phyloP scores from a whole-genome alignment of 2,329 filamentous ascomycete genomes.

The Leptographium flavum region DNA sequence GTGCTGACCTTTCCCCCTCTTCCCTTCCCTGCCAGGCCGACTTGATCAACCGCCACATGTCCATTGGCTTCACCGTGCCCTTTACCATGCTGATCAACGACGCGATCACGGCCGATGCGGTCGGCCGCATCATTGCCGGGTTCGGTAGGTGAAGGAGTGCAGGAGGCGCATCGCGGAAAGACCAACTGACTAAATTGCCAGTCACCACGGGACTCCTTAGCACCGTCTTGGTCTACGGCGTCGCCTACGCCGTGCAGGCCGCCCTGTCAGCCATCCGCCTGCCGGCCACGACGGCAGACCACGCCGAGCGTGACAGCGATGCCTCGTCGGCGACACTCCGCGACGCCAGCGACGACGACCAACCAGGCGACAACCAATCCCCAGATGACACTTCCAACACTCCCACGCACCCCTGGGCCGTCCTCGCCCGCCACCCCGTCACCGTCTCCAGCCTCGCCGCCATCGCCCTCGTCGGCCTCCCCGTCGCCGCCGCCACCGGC shows the following conservation, averaged over 20 bases:
- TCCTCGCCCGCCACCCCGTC: conserved; percentile 8
- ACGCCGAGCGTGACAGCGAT: too few species aligned
- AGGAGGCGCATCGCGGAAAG: neutral
- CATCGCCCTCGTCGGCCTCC: conserved; percentile 25
- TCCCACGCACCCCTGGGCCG: too few species aligned
- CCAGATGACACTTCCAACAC: too few species aligned
- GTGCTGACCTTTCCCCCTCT: too few species aligned
- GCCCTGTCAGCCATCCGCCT: conserved; percentile 3
- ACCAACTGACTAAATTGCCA: conserved; percentile 2
- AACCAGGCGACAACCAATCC: neutral
- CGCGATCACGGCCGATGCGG: conserved; percentile 17
- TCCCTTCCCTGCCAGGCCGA: conserved; percentile 29
- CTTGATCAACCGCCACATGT: conserved; percentile 35
- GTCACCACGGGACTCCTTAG: conserved; percentile 20
- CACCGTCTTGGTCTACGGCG: conserved; percentile 15
- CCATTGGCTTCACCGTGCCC: conserved; percentile 34
- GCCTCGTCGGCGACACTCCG: too few species aligned
- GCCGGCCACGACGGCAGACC: neutral
- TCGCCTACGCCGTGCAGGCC: conserved; percentile 16
- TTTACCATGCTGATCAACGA: conserved; percentile 29
- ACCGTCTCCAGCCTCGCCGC: conserved; percentile 17
- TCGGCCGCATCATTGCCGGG: conserved; percentile 28
- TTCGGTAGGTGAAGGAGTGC: conserved; percentile 23
- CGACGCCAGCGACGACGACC: neutral
- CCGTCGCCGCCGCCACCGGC: conserved; percentile 19